Base-by-base conservation (phyloP, 1,139 yeast species). In the Diutina scorzettiae region DNA sequence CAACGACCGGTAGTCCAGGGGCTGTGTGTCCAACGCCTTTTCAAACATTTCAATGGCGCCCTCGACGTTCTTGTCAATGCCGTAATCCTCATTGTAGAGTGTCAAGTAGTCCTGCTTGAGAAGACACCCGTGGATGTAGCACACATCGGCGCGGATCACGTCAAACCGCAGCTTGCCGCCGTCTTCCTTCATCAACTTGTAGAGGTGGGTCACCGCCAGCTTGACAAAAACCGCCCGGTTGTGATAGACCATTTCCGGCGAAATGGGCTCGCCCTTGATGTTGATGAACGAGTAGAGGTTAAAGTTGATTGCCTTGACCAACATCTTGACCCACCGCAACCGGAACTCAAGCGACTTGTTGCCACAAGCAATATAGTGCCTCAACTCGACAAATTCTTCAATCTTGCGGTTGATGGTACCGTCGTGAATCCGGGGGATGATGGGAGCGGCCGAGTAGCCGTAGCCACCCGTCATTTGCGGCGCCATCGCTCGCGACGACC, bases 261-360 rank as follows among this genome's bases (percentile, higher is more conserved):
- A 45, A n/a, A 65, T 54, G 14, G 58, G 57, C 45, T 67, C 71
- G 19, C 75, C 75, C 53, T 65, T 66, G 44, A 69, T 66, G 50
- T 66, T 69, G 44, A 69, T 63, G 47, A 62, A 67, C 7, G 66
- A 57, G 48, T 64, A 69, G 27, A 69, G 56, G 48, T 63, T 61
- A 50, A 53, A 61, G 49, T 66, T 68, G 30, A 68, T 62, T 11
- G 73, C 71, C 25, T 53, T 51, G 32, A 69, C 60, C 49, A 69
- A 58, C 71, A 64, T 65, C 47, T 66, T 65, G 29, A 64, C 61
- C 75, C 75, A 69, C 49, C 61, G 58, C 42, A 68, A 55, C 42
- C 74, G 55, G 51, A 57, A 68, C 45, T 67, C 73, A 40, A 61
- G 55, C 1, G 70, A 54, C 50, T 69, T 69, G 47, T 68, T 67